Evolutionary conservation across 495 filamentous ascomycete species (phyloP).

Genomic region (Penicillium goetzii): DNA sequence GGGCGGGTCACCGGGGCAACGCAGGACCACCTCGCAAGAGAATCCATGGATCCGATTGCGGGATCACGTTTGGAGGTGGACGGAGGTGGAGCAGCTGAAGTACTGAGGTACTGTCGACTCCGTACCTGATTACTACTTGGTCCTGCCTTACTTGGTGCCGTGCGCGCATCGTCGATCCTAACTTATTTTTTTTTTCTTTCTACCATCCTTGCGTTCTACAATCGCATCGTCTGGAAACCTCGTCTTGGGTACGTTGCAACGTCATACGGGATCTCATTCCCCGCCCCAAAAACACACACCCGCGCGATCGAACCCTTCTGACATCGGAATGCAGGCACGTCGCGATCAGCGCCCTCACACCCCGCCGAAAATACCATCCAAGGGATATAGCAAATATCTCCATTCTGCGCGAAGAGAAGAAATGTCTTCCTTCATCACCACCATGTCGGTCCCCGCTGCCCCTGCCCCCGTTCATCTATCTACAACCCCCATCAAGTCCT

Average conservation of each 20-base stretch:
- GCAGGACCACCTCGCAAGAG: not conserved
- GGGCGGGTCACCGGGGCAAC: slow-evolving; percentile 31
- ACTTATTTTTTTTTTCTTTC: slow-evolving; percentile 9
- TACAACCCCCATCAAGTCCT: slow-evolving; percentile 35
- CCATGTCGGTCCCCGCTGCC: slow-evolving; percentile 63
- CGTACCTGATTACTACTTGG: not conserved
- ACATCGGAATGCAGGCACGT: slow-evolving; percentile 35
- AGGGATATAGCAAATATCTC: slow-evolving; percentile 9
- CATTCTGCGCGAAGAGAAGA: slow-evolving; percentile 34
- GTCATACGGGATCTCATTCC: slow-evolving; percentile 12
- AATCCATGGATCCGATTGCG: slow-evolving; percentile 20
- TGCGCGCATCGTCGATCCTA: slow-evolving; percentile 19
- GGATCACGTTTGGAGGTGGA: not conserved
- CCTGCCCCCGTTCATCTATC: slow-evolving; percentile 40
- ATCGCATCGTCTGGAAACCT: not conserved
- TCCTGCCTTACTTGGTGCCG: slow-evolving; percentile 14
- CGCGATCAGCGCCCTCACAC: slow-evolving; percentile 31
- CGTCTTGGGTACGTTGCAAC: not conserved
- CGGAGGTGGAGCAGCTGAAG: slow-evolving; percentile 7
- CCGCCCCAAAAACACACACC: not conserved
- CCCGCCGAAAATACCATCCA: slow-evolving; percentile 23
- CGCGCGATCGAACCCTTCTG: slow-evolving; percentile 8
- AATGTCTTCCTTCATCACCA: slow-evolving; percentile 72
- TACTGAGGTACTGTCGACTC: no score
- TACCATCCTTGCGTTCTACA: not conserved